Base-by-base conservation (phyloP, 805 yeast genomes). In the Candida sphagnicola region DNA sequence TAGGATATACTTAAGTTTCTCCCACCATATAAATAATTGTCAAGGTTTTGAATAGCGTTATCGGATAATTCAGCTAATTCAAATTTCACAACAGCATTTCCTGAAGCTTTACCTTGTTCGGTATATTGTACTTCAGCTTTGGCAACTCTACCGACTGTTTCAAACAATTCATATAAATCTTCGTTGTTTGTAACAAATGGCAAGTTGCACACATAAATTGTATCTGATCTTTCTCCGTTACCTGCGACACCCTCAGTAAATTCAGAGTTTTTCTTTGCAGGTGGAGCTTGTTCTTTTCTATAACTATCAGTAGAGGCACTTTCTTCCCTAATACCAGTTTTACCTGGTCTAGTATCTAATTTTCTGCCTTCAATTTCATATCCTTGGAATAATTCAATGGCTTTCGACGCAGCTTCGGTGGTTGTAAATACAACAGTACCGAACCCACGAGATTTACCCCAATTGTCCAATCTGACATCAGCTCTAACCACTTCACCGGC, bases 151-250 rank as follows among this genome's bases (percentile, higher is more conserved):
- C 96, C 95, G 39, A 89, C 77, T 26, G 91, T 82, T 57, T 83
- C 91, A 57, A 90, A 90, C 42, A 91, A 72, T 48, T 90, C 96
- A 47, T 71, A 77, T 47, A 91, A 73, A 61, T 91, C 97, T 41
- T 82, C 80, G 48, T 82, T 80, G 23, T 88, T 78, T n/a, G 97
- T 90, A 37, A 89, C 82, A 72, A 78, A 87, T 21, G 98, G 98
- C 54, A 91, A 69, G 66, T 91, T 91, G 32, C 72, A 74, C 16
- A 85, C 89, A 55, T 65, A 84, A 32, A 91, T 74, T 13, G 61
- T 59, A 41, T 53, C 62, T 11, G 64, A 55, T 16, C 76, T 70
- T 24, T 69, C 75, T 35, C 79, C 81, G 35, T 77, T 78, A 2
- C 83, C 85, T 6, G 57, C 51, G 31, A 85, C 89, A 39, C 80